Evolutionary conservation across 352 stramenopile species (phyloP), one percentile per base, ranked within the genome.

Genomic region (Phytophthora cactorum): DNA sequence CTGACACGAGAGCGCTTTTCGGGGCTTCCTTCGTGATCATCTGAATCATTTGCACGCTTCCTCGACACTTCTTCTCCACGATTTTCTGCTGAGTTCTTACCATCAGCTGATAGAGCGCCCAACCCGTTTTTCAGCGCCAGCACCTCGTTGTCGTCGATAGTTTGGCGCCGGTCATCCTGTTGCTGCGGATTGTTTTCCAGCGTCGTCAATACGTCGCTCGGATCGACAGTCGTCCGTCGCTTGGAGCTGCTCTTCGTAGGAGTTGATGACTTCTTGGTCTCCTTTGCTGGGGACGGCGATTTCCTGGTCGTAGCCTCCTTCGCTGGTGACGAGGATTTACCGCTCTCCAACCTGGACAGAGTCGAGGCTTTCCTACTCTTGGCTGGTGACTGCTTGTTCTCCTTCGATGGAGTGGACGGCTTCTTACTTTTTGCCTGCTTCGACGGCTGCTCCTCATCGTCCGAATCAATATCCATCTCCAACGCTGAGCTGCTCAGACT

Each of bases 121-220:
- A 78, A 39, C n/a, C 59, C 68, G n/a, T 56, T 58, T 12, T 72
- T 66, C 31, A 90, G 53, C 36, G 84, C 78, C 9, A 74, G 51
- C 17, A 90, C 63, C 25, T 76, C 82, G n/a, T 73, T 72, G 9
- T 83, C 70, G 10, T 86, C 78, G 51, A 93, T 87, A 0, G 85
- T 91, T 32, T 89, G 79, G 41, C 84, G 82, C 36, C 83, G 82
- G 12, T 38, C 39, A n/a, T 60, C 52, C 12, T 66, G 27, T 36
- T 65, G 34, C 31, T 68, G 52, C 4, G 22, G 55, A 17, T 22
- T 59, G 15, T 52, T 59, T 22, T 59, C 50, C 9, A 74, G 28
- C 52, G 77, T 57, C 15, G 62, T 31, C 45, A 78, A 54, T 32
- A 81, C 69, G 29, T 93, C 81, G 5, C 59, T 74, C 25, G 81